Evolutionary conservation across 2,329 filamentous ascomycete genomes (phyloP).

Genomic region (Metarhizium humberi): DNA sequence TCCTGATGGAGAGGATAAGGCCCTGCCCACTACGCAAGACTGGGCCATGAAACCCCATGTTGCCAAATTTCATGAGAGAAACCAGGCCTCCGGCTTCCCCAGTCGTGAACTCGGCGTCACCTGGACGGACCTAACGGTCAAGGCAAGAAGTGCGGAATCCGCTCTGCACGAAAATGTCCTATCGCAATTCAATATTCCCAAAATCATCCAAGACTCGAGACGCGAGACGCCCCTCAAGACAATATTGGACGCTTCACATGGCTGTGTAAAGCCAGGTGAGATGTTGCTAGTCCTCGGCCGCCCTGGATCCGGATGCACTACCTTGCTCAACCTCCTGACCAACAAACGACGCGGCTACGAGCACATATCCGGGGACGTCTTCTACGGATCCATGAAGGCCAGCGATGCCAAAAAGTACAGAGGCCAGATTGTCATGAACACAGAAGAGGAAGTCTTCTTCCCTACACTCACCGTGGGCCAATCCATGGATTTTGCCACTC

Average conservation of each 20-base stretch:
- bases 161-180: too few relatives aligned
- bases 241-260: slow-evolving; percentile 23
- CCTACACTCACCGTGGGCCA: slow-evolving; percentile 62
- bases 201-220: too few relatives aligned
- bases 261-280: slow-evolving; percentile 63
- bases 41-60: too few relatives aligned
- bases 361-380: slow-evolving; percentile 47
- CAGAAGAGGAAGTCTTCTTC: slow-evolving; percentile 57
- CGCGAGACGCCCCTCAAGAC: too few relatives aligned
- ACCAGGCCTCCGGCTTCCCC: too few relatives aligned
- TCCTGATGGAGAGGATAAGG: too few relatives aligned
- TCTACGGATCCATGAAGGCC: slow-evolving; percentile 42
- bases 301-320: slow-evolving; percentile 62
- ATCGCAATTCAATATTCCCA: too few relatives aligned
- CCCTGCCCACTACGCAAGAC: too few relatives aligned
- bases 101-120: too few relatives aligned
- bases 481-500: slow-evolving; percentile 61
- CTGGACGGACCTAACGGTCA: too few relatives aligned
- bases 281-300: slow-evolving; percentile 63
- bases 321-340: slow-evolving; percentile 58
- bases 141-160: too few relatives aligned
- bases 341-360: slow-evolving; percentile 54
- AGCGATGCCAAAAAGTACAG: slow-evolving; percentile 39
- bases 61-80: too few relatives aligned
- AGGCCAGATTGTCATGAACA: slow-evolving; percentile 59